Evolutionary conservation across 371 early-diverging fungal genomes (phyloP).

Genomic region (Lichtheimia ramosa): DNA sequence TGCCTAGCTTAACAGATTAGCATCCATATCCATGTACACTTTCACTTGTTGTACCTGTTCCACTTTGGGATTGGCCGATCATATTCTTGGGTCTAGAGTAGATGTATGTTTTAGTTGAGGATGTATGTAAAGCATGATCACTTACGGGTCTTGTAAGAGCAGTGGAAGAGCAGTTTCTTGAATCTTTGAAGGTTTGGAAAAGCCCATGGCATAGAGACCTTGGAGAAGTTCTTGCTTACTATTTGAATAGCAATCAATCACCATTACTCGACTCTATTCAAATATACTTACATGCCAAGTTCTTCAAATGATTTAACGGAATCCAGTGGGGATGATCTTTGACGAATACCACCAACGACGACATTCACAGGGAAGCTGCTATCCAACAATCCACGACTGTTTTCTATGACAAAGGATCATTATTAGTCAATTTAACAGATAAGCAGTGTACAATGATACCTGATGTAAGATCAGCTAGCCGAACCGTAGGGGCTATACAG

Average conservation of each 20-base stretch:
- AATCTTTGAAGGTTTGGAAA: slow-evolving; percentile 91
- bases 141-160: slow-evolving; percentile 72
- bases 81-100: slow-evolving; percentile 36
- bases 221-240: slow-evolving; percentile 77
- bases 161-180: slow-evolving; percentile 95
- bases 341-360: slow-evolving; percentile 20
- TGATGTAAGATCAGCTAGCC: too few relatives aligned
- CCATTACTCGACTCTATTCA: background rate
- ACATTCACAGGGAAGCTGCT: background rate
- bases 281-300: slow-evolving; percentile 60
- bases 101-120: background rate
- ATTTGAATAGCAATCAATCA: background rate
- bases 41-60: slow-evolving; percentile 22
- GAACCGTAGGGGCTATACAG: too few relatives aligned
- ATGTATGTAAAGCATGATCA: background rate
- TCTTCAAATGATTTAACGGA: slow-evolving; percentile 80
- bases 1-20: slow-evolving; percentile 46
- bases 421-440: too few relatives aligned
- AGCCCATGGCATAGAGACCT: slow-evolving; percentile 93
- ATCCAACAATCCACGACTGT: background rate
- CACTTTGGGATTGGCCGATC: slow-evolving; percentile 55
- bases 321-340: slow-evolving; percentile 71
- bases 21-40: background rate
- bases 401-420: too few relatives aligned
- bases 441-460: too few relatives aligned